Conservation (phyloP, 192 early-diverging fungal species). For the Backusella circina region DNA sequence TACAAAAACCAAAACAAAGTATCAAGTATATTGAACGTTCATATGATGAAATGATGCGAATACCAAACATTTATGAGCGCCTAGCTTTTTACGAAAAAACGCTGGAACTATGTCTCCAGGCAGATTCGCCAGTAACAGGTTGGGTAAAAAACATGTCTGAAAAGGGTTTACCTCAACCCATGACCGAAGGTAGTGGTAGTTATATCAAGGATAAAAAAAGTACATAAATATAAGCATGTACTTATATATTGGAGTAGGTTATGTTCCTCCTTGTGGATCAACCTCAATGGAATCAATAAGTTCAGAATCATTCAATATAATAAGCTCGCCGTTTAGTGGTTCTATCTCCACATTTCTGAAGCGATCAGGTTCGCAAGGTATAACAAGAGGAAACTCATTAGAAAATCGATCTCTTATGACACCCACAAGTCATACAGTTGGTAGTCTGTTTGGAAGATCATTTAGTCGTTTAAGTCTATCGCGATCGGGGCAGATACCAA, state of each 20-base stretch:
- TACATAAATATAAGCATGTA: neutral
- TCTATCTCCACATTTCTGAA: conserved; percentile 19
- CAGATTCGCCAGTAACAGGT: neutral
- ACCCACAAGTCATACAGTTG: neutral
- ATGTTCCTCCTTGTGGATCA: neutral
- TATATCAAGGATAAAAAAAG: neutral
- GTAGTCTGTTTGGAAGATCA: neutral
- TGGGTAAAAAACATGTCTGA: neutral
- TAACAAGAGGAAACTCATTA: neutral
- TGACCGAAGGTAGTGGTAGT: conserved; percentile 5
- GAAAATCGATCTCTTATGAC: neutral
- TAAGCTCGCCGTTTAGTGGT: conserved; percentile 9
- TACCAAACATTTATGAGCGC: conserved; percentile 18
- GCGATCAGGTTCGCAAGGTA: conserved; percentile 7
- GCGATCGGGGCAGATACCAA: neutral
- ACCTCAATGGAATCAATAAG: neutral
- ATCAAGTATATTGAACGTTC: conserved; percentile 5
- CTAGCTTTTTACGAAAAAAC: conserved; percentile 26
- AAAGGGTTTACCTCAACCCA: conserved; percentile 3
- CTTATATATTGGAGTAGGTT: neutral
- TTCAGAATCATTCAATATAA: neutral
- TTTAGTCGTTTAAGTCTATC: neutral
- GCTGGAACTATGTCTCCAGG: conserved; percentile 13
- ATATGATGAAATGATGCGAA: conserved; percentile 30
- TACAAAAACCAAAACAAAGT: neutral